phyloP scores from a whole-genome alignment of 1,284 basidiomycete species.

The Malassezia yamatoensis region DNA sequence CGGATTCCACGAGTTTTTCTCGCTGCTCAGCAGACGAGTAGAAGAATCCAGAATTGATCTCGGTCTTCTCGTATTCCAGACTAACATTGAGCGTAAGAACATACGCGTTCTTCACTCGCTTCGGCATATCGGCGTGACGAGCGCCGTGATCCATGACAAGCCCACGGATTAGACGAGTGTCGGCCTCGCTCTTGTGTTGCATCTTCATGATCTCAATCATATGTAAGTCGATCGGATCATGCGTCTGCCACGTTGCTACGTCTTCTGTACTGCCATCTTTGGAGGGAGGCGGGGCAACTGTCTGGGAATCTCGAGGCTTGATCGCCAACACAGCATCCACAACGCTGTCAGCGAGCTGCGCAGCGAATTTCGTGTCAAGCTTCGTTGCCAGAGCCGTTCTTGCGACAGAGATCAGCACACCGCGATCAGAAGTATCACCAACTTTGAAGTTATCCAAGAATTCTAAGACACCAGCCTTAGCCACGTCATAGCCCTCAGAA shows the following conservation, averaged over 20 bases:
- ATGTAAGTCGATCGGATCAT: constrained; percentile 81
- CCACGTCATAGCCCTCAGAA: constrained; percentile 88
- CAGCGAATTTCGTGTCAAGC: constrained; percentile 70
- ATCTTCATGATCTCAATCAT: constrained; percentile 99
- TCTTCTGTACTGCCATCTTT: constrained; percentile 36
- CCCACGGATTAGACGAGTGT: constrained; percentile 92
- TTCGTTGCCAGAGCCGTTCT: constrained; percentile 92
- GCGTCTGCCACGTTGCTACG: constrained; percentile 39
- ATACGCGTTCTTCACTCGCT: constrained; percentile 90
- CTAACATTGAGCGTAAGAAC: constrained; percentile 95
- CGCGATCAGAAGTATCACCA: constrained; percentile 65
- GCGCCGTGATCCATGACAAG: constrained; percentile 88
- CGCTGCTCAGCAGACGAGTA: constrained; percentile 97
- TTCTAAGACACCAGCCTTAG: constrained; percentile 89
- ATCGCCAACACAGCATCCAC: constrained; percentile 92
- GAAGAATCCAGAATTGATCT: constrained; percentile 99
- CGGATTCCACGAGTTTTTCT: constrained; percentile 96
- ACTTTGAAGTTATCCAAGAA: constrained; percentile 84
- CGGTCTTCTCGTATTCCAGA: constrained; percentile 98
- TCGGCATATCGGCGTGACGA: constrained; percentile 97
- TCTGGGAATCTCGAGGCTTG: constrained; percentile 49
- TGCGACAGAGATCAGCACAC: constrained; percentile 82
- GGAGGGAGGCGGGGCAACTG: constrained; percentile 27
- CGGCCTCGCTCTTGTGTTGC: constrained; percentile 95
- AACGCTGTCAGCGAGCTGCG: constrained; percentile 78